Conservation (phyloP, 2,329 filamentous ascomycete genomes). For the Aspergillus terreus region DNA sequence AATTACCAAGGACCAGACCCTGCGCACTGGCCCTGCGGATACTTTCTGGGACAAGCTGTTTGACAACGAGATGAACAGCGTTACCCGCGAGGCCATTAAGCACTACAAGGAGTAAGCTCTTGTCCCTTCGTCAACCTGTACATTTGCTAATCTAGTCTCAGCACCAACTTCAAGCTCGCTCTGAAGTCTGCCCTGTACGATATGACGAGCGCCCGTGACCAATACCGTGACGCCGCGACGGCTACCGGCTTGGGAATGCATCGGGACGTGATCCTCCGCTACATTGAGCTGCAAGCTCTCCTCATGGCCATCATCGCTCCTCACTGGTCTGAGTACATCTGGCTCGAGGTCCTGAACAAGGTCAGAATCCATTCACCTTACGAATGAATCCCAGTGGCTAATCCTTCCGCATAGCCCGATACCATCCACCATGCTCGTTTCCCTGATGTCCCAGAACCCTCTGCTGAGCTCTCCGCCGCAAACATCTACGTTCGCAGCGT, state of each 20-base stretch:
- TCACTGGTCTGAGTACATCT: slow-evolving; percentile 93
- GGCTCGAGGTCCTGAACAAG: slow-evolving; percentile 83
- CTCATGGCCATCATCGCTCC: slow-evolving; percentile 81
- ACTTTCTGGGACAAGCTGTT: slow-evolving; percentile 85
- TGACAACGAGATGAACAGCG: slow-evolving; percentile 83
- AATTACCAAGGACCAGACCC: slow-evolving; percentile 66
- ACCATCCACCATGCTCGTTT: slow-evolving; percentile 77
- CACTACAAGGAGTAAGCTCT: slow-evolving; percentile 66
- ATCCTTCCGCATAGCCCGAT: slow-evolving; percentile 43
- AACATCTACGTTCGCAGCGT: slow-evolving; percentile 76
- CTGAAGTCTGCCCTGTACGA: slow-evolving; percentile 86
- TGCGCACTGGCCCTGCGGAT: slow-evolving; percentile 72
- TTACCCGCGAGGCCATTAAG: slow-evolving; percentile 72
- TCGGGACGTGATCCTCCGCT: slow-evolving; percentile 70
- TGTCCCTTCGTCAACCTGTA: neutral
- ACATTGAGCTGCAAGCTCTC: slow-evolving; percentile 81
- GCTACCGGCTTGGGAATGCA: slow-evolving; percentile 83
- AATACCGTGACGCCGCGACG: slow-evolving; percentile 79
- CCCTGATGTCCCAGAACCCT: slow-evolving; percentile 64
- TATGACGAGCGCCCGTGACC: slow-evolving; percentile 81
- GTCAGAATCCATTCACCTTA: slow-evolving; percentile 17
- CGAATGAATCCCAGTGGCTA: neutral
- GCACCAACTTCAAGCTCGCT: slow-evolving; percentile 79
- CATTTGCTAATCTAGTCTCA: slow-evolving; percentile 22
- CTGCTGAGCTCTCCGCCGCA: slow-evolving; percentile 69